Evolutionary conservation across 2,329 filamentous ascomycete genomes (phyloP), one percentile per base, ranked within the genome.

Genomic region (Pseudogymnoascus sp.): DNA sequence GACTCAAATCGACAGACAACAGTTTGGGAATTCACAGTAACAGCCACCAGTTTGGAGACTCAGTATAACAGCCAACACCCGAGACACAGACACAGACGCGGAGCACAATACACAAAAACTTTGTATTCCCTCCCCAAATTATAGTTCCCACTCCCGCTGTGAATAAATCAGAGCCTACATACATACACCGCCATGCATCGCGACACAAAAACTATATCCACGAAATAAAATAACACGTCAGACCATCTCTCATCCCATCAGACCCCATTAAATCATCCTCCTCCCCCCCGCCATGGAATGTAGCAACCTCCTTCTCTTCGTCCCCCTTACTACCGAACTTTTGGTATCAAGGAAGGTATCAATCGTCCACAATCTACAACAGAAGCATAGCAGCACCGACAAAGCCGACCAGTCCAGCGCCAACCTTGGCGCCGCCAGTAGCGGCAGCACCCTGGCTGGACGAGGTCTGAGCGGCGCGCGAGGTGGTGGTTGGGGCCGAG

Each of bases 131-230:
- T 30, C 14, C 6, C 14, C 23, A 28, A 30, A 30, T 52, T 30
- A 28, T 16, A 30, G 23, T 5, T 30, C 45, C 45, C 25, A 52
- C 45, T 52, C 25, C 25, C 42, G 42, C 23, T 16, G 45, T 52
- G 45, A 52, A 28, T n/a, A 52, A 52, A 30, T 52, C 45, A 52
- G n/a, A 52, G 45, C 45, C 25, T 52, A 52, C 45, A 52, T 30
- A 52, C 14, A 52, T 30, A 52, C 14, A 52, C 23, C n/a, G 45
- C 45, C 45, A 52, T 52, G 45, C 45, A 52, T 52, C 25, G 14
- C n/a, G 8, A 16, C 45, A 52, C 42, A 28, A 52, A 52, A 52
- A 52, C 25, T 52, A 52, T 52, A 52, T 52, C 45, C 45, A 52
- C 14, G 45, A 52, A 52, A 30, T 30, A 52, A 30, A 30, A 52